Evolutionary conservation across 2,329 filamentous ascomycete genomes (phyloP).

Genomic region (Teratosphaeria zuluensis): DNA sequence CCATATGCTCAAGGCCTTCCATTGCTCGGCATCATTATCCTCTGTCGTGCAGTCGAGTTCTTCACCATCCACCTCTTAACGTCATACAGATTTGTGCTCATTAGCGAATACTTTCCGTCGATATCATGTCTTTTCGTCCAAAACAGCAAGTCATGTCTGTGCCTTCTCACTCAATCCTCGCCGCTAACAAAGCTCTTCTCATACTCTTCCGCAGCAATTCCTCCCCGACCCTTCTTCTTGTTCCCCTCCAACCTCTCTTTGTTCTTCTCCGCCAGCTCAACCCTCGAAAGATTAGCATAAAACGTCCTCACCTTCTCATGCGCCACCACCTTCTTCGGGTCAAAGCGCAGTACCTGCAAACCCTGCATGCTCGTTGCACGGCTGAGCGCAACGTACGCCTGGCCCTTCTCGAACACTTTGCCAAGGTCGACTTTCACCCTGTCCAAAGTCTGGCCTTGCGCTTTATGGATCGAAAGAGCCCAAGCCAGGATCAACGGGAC

Average conservation of each 20-base stretch:
- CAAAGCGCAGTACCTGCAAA: conserved; percentile 79
- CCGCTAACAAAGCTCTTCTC: conserved; percentile 11
- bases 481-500: conserved; percentile 85
- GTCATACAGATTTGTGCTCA: neutral
- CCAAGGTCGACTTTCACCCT: conserved; percentile 90
- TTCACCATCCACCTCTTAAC: no score
- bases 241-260: conserved; percentile 23
- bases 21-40: no score
- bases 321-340: conserved; percentile 86
- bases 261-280: conserved; percentile 40
- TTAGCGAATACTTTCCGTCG: neutral
- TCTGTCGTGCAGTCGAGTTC: no score
- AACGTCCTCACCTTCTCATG: conserved; percentile 79
- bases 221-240: conserved; percentile 3
- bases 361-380: conserved; percentile 82
- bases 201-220: conserved; percentile 11
- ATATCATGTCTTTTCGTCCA: neutral
- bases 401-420: conserved; percentile 90
- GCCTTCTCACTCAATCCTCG: neutral
- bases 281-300: conserved; percentile 71
- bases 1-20: no score
- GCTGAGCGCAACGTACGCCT: conserved; percentile 93
- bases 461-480: conserved; percentile 97
- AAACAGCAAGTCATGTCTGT: neutral
- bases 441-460: conserved; percentile 88